These are phyloP conservation scores for Globisporangium abappressorium DNA, from an alignment of 352 stramenopile genomes.

Conservation along the genomic window DNA sequence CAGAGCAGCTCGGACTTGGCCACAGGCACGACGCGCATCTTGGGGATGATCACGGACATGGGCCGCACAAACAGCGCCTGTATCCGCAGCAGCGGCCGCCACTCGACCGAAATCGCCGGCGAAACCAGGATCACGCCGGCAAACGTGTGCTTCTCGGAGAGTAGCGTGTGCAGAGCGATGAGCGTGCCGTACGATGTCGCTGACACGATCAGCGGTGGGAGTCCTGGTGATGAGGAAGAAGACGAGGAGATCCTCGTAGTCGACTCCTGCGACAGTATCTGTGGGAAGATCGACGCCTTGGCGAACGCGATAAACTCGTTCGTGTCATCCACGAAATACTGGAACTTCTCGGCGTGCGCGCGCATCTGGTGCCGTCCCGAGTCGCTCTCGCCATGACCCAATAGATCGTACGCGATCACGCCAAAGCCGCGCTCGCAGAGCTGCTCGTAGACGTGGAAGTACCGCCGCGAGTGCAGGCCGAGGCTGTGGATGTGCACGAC, in stretches of 20 bases:
- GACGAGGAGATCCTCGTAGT: neutral
- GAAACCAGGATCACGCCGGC: constrained; percentile 1
- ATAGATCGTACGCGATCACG: constrained; percentile 17
- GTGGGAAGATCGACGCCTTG: constrained; percentile 9
- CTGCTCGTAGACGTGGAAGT: constrained; percentile 14
- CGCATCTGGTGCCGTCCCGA: constrained; percentile 4
- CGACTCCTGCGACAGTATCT: neutral
- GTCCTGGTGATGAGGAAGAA: neutral
- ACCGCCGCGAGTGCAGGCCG: constrained; percentile 14
- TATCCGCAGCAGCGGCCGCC: constrained; percentile 2
- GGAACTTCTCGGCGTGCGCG: constrained; percentile 14
- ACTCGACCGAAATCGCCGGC: constrained; percentile 5
- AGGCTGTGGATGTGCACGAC: constrained; percentile 23
- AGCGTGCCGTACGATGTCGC: constrained; percentile 6
- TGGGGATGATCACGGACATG: constrained; percentile 21
- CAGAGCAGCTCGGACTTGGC: constrained; percentile 26
- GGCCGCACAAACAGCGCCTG: constrained; percentile 8
- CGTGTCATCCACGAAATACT: constrained; percentile 19
- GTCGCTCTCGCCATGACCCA: constrained; percentile 18
- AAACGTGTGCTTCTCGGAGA: constrained; percentile 8
- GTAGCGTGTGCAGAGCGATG: constrained; percentile 7
- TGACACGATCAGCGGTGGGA: constrained; percentile 4
- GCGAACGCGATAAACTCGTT: constrained; percentile 17
- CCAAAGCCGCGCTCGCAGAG: constrained; percentile 13
- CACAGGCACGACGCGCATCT: constrained; percentile 24